phyloP scores from a whole-genome alignment of 1,139 yeast genomes.

The Hemisphaericaspora subhashii region DNA sequence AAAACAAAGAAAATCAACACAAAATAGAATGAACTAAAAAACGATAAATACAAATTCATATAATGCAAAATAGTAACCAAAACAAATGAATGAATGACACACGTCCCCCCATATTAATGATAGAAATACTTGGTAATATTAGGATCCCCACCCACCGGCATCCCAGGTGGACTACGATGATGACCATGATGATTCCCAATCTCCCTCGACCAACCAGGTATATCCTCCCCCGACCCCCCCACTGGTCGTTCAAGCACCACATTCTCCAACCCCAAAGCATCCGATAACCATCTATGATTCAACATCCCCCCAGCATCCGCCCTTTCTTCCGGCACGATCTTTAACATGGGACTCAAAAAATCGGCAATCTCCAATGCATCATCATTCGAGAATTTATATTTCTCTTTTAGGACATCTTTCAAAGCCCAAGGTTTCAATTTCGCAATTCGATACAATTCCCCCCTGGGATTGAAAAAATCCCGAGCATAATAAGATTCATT shows the following conservation, averaged over 20 bases:
- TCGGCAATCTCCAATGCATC: constrained; percentile 59
- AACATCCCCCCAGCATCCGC: constrained; percentile 84
- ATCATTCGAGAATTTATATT: constrained; percentile 60
- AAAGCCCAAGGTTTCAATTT: constrained; percentile 52
- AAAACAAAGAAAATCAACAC: background rate
- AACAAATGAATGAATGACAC: too few relatives aligned
- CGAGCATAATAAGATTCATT: constrained; percentile 45
- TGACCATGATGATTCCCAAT: constrained; percentile 11
- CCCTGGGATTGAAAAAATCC: constrained; percentile 49
- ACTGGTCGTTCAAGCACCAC: constrained; percentile 56
- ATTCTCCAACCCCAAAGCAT: constrained; percentile 60
- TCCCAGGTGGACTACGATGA: constrained; percentile 1
- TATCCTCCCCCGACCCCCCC: constrained; percentile 69
- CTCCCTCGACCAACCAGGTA: constrained; percentile 69
- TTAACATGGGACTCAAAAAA: constrained; percentile 72
- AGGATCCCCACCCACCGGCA: too few relatives aligned
- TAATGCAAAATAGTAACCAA: too few relatives aligned
- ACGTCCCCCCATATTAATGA: background rate
- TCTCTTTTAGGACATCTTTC: constrained; percentile 46
- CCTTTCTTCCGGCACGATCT: constrained; percentile 64
- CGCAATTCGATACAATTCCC: constrained; percentile 58
- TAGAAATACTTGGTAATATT: background rate
- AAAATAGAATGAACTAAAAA: background rate
- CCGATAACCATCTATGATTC: constrained; percentile 75
- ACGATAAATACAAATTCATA: too few relatives aligned